Evolutionary conservation across 2,329 filamentous ascomycete genomes (phyloP).

Genomic region (Cladosporium sp.): DNA sequence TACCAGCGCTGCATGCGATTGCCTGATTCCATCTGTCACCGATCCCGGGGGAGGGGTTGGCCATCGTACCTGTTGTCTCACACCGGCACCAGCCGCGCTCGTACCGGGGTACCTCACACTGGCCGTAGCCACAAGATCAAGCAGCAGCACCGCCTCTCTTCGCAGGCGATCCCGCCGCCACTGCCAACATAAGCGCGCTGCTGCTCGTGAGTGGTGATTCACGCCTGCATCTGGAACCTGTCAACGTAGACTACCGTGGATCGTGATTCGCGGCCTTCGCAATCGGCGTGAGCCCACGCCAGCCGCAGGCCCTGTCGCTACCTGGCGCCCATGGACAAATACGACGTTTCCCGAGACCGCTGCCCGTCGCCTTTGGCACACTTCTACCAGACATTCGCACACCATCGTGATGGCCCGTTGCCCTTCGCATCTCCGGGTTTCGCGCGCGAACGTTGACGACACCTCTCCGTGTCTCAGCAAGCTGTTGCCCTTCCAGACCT

Average conservation of each 20-base stretch:
- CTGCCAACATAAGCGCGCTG: background rate
- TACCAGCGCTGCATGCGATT: slow-evolving; percentile 2
- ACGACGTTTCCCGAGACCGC: no score
- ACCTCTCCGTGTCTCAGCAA: no score
- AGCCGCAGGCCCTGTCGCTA: no score
- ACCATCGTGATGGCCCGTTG: no score
- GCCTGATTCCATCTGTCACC: slow-evolving; percentile 5
- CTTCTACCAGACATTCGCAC: no score
- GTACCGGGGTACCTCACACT: slow-evolving; percentile 2
- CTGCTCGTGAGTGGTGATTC: background rate
- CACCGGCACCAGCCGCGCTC: slow-evolving; percentile 1
- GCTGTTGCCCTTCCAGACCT: no score
- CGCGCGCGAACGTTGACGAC: no score
- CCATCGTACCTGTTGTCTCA: slow-evolving; percentile 1
- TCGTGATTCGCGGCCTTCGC: no score
- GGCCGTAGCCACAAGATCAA: slow-evolving; percentile 2
- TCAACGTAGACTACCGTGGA: background rate
- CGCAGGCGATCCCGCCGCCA: background rate
- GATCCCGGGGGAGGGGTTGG: slow-evolving; percentile 3
- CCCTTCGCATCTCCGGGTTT: no score
- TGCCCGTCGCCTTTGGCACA: no score
- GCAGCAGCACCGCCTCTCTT: slow-evolving; percentile 2
- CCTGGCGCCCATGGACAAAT: no score
- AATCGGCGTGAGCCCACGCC: no score
- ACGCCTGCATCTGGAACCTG: background rate